Evolutionary conservation across 2,329 filamentous ascomycete genomes (phyloP).

Genomic region (Aquanectria penicillioides): DNA sequence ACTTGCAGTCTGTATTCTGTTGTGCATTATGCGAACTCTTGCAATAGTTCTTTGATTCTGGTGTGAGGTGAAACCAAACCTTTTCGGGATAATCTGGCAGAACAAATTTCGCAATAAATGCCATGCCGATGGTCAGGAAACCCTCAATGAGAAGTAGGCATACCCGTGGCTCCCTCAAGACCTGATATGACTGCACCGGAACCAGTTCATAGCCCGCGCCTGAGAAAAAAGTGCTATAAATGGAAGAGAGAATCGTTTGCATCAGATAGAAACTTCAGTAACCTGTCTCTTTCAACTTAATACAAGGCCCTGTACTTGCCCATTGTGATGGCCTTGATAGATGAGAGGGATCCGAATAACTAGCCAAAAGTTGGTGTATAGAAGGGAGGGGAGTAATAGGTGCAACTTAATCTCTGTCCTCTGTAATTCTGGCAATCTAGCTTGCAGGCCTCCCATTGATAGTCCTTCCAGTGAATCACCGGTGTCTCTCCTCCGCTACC

Average conservation of each 20-base stretch:
- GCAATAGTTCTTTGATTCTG: not conserved
- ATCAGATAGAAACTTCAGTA: too few relatives aligned
- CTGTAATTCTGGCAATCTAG: too few relatives aligned
- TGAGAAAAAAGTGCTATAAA: not conserved
- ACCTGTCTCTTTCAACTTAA: too few relatives aligned
- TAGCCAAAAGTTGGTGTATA: too few relatives aligned
- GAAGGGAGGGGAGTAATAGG: too few relatives aligned
- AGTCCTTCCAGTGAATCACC: too few relatives aligned
- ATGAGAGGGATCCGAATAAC: too few relatives aligned
- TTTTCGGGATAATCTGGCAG: not conserved
- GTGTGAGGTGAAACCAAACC: not conserved
- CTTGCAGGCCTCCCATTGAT: too few relatives aligned
- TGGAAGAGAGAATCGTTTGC: not conserved
- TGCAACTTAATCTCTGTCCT: too few relatives aligned
- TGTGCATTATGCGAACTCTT: not conserved
- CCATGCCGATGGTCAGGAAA: not conserved
- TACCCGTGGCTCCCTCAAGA: not conserved
- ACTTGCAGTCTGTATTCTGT: not conserved
- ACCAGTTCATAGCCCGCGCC: not conserved
- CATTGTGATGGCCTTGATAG: too few relatives aligned
- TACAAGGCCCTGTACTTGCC: too few relatives aligned
- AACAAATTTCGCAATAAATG: not conserved
- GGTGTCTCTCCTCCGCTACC: too few relatives aligned
- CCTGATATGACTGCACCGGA: not conserved
- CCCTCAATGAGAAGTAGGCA: not conserved